Conservation (phyloP, 2,329 filamentous ascomycete genomes). For the Xylaria sp. region DNA sequence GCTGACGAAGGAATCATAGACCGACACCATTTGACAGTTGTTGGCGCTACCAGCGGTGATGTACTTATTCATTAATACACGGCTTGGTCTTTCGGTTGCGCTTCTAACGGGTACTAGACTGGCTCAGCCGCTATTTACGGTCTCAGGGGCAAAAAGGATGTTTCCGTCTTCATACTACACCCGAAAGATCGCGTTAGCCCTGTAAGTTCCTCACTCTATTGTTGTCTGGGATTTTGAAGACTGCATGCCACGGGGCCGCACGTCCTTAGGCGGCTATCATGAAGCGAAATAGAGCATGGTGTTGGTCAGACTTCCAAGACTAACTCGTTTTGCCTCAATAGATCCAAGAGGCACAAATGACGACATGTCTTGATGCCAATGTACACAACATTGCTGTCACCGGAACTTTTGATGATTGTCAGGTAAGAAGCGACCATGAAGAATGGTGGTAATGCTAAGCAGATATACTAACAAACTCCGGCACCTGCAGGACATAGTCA, state of each 20-base stretch:
- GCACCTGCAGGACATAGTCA: constrained; percentile 75
- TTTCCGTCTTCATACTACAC: constrained; percentile 93
- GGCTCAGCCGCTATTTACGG: constrained; percentile 97
- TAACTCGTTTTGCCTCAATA: not conserved
- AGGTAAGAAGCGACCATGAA: constrained; percentile 52
- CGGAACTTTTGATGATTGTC: constrained; percentile 95
- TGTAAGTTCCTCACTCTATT: constrained; percentile 12
- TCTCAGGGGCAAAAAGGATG: constrained; percentile 92
- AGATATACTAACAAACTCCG: not conserved
- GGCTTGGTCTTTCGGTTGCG: not conserved
- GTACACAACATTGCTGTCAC: constrained; percentile 90
- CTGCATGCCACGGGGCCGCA: not conserved
- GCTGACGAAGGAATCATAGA: constrained; percentile 48
- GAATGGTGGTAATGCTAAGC: not conserved
- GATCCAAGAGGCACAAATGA: constrained; percentile 97
- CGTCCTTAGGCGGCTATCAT: not conserved
- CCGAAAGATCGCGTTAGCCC: constrained; percentile 87
- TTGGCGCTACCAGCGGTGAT: constrained; percentile 85
- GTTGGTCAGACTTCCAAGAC: not conserved
- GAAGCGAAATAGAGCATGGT: not conserved
- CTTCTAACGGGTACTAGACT: constrained; percentile 53
- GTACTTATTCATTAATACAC: constrained; percentile 1
- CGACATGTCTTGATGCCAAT: constrained; percentile 85
- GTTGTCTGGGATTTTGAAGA: not conserved
- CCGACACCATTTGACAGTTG: constrained; percentile 81